phyloP scores from a whole-genome alignment of 306 rosid genomes.

The Castanopsis chinensis region DNA sequence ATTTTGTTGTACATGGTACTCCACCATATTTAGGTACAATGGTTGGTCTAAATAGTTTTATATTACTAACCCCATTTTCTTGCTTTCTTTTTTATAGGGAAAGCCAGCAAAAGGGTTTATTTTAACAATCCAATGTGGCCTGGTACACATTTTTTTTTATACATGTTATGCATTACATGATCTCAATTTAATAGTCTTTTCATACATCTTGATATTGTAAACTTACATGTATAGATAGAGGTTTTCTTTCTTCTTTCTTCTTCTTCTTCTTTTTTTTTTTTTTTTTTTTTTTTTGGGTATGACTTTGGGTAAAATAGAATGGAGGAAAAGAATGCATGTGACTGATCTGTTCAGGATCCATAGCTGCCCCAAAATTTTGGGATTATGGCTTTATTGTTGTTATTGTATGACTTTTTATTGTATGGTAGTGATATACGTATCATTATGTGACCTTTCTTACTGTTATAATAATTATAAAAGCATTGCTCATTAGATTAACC shows the following conservation, averaged over 20 bases:
- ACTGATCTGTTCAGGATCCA: no score
- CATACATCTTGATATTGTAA: background rate
- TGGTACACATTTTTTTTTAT: constrained; percentile 44
- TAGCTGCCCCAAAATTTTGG: background rate
- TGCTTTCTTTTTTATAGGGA: constrained; percentile 42
- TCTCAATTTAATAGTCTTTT: background rate
- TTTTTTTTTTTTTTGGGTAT: no score
- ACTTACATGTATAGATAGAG: background rate
- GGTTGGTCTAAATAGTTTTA: background rate
- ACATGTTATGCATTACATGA: background rate
- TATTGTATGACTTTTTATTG: no score
- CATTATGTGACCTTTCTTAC: background rate
- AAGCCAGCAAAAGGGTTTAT: constrained; percentile 44
- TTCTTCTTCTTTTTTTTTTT: no score
- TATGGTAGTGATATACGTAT: background rate
- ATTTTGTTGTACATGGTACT: constrained; percentile 5
- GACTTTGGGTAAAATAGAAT: background rate
- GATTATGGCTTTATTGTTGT: no score
- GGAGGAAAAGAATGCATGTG: no score
- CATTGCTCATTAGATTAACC: background rate
- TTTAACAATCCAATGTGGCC: constrained; percentile 99
- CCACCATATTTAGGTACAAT: background rate
- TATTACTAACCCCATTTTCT: constrained; percentile 1
- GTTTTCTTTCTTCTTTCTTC: no score
- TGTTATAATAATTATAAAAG: background rate